Evolutionary conservation across 2,329 filamentous ascomycete species (phyloP).

Genomic region (Exophiala viscosa): DNA sequence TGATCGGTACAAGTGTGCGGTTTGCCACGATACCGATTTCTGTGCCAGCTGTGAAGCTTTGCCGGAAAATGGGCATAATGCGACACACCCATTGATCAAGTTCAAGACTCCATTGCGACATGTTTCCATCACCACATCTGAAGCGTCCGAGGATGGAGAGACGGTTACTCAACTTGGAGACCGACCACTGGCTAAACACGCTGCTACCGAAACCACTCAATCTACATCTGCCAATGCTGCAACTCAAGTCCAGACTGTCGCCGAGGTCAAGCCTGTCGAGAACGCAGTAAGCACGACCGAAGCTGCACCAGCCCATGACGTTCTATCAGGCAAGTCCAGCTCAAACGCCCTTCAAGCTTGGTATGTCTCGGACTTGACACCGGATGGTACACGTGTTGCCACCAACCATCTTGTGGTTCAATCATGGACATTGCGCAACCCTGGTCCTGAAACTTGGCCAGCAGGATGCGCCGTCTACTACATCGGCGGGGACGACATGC

Average conservation of each 20-base stretch:
- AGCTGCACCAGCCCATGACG: not conserved
- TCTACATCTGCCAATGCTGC: constrained; percentile 50
- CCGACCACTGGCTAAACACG: constrained; percentile 44
- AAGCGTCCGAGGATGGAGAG: constrained; percentile 68
- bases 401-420: constrained; percentile 77
- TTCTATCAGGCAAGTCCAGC: constrained; percentile 35
- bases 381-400: constrained; percentile 70
- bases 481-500: constrained; percentile 94
- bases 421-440: constrained; percentile 87
- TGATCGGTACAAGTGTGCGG: constrained; percentile 91
- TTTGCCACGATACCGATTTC: constrained; percentile 93
- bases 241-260: constrained; percentile 67
- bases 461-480: constrained; percentile 86
- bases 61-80: constrained; percentile 81
- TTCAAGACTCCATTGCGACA: constrained; percentile 90
- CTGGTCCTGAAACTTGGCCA: constrained; percentile 76
- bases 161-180: constrained; percentile 71
- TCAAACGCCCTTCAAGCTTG: constrained; percentile 55
- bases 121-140: constrained; percentile 79
- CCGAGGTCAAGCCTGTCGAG: constrained; percentile 65
- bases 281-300: constrained; percentile 22
- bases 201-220: constrained; percentile 51
- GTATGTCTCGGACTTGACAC: constrained; percentile 74
- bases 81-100: constrained; percentile 94
- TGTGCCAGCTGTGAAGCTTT: constrained; percentile 90